phyloP scores from a whole-genome alignment of 2,329 filamentous ascomycete genomes.

The Lachnellula suecica region DNA sequence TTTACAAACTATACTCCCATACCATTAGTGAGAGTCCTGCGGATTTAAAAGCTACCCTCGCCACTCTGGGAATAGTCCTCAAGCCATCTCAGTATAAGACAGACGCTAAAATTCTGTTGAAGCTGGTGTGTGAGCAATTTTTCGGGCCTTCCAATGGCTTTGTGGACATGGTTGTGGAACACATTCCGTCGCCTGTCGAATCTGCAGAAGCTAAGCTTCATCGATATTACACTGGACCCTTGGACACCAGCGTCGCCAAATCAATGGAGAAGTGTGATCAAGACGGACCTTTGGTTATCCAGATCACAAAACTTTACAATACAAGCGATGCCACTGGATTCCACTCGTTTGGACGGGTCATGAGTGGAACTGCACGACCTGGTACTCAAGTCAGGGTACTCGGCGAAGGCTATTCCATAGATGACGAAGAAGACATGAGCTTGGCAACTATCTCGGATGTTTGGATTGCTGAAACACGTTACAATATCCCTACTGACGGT shows the following conservation, averaged over 20 bases:
- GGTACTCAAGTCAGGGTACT: constrained; percentile 85
- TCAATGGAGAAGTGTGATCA: constrained; percentile 83
- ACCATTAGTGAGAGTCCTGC: constrained; percentile 89
- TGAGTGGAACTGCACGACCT: constrained; percentile 86
- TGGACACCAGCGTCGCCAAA: constrained; percentile 76
- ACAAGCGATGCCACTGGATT: constrained; percentile 89
- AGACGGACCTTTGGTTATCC: constrained; percentile 87
- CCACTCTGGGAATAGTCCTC: constrained; percentile 75
- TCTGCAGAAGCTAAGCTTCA: constrained; percentile 76
- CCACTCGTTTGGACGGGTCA: constrained; percentile 83
- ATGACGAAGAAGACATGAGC: constrained; percentile 98
- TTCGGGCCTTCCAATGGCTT: constrained; percentile 89
- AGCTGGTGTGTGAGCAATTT: constrained; percentile 90
- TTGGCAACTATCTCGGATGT: constrained; percentile 80
- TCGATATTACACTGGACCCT: constrained; percentile 86
- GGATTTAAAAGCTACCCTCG: constrained; percentile 77
- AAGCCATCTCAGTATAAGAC: constrained; percentile 92
- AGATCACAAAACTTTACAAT: constrained; percentile 92
- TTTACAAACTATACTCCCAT: constrained; percentile 96
- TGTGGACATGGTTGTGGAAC: constrained; percentile 90
- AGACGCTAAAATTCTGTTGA: constrained; percentile 85
- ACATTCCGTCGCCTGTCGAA: constrained; percentile 83
- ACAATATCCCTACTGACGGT: constrained; percentile 88
- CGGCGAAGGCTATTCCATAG: constrained; percentile 91
- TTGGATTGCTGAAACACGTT: constrained; percentile 88